Evolutionary conservation across 257 asterid species (phyloP).

Genomic region (Solanum ahanhuiri): DNA sequence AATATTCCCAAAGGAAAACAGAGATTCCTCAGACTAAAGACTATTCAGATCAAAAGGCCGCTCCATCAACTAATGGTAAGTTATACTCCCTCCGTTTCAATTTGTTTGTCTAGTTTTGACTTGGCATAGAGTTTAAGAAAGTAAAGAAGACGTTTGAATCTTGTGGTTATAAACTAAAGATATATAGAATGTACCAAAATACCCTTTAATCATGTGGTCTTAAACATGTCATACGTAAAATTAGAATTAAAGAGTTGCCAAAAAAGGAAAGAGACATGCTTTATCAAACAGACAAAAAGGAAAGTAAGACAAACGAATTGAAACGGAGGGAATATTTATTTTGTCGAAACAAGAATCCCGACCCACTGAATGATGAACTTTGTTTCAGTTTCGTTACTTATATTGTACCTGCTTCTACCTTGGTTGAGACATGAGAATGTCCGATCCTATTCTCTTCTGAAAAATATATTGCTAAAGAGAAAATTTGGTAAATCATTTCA

Average conservation of each 20-base stretch:
- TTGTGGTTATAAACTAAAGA: neutral
- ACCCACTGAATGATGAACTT: neutral
- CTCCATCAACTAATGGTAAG: conserved; percentile 38
- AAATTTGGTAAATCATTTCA: neutral
- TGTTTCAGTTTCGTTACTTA: neutral
- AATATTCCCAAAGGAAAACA: conserved; percentile 14
- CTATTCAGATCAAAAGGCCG: conserved; percentile 18
- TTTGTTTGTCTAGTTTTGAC: neutral
- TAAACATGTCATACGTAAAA: neutral
- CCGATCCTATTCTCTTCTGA: neutral
- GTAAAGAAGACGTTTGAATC: neutral
- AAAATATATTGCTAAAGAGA: neutral
- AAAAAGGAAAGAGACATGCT: neutral
- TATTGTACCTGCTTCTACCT: neutral
- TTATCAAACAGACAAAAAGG: neutral
- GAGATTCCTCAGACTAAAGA: conserved; percentile 6
- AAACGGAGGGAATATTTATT: neutral
- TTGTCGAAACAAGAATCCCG: neutral
- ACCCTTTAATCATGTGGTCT: neutral
- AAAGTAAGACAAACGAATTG: neutral
- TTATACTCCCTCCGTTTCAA: neutral
- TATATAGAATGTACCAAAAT: neutral
- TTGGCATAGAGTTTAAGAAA: neutral
- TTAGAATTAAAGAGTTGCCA: neutral
- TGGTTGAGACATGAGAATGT: neutral